Conservation (phyloP, 1,284 basidiomycete genomes). For the Irpex sp. region DNA sequence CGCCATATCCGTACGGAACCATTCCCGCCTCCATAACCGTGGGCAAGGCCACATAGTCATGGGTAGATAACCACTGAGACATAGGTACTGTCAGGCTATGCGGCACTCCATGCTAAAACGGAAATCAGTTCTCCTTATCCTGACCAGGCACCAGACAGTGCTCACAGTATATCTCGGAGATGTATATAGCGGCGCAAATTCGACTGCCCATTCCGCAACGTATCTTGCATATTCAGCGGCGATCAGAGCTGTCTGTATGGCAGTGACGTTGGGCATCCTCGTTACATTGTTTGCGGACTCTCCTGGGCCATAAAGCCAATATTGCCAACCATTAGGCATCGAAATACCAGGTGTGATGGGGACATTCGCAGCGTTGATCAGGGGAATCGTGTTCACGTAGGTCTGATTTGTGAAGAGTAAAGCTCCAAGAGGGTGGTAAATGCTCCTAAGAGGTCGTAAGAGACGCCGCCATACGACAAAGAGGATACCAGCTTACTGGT, state of each 20-base stretch:
- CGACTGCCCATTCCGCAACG: neutral
- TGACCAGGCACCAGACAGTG: neutral
- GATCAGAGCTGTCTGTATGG: neutral
- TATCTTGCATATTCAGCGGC: neutral
- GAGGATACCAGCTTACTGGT: neutral
- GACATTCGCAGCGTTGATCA: neutral
- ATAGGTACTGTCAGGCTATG: neutral
- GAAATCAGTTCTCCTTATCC: too few relatives aligned
- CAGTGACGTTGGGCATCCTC: neutral
- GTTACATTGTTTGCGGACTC: neutral
- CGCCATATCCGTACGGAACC: constrained; percentile 3
- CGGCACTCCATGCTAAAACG: neutral
- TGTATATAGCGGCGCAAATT: neutral
- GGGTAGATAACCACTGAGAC: neutral
- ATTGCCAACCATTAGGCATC: neutral
- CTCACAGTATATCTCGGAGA: neutral
- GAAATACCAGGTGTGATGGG: neutral
- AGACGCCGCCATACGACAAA: neutral
- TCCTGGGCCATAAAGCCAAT: neutral
- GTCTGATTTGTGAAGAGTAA: constrained; percentile 1
- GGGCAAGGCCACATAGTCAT: neutral
- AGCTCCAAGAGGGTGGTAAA: constrained; percentile 1
- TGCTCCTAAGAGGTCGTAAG: neutral
- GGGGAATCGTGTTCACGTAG: neutral
- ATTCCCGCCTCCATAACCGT: neutral